Evolutionary conservation across 202 grass and related monocot species (phyloP).

Genomic region (Schoenoplectus tabernaemontani): DNA sequence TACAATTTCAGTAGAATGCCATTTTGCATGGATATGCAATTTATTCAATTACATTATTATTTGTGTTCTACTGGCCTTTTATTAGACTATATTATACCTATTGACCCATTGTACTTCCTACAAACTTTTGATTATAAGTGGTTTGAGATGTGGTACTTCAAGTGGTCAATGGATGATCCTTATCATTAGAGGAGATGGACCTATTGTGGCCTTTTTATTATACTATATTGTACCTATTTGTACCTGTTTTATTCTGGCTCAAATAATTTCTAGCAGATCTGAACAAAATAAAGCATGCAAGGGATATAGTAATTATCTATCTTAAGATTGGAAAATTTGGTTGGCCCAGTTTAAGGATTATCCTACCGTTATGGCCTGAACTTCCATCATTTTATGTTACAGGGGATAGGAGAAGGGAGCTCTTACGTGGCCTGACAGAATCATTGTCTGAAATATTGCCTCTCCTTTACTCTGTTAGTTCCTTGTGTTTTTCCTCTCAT

Average conservation of each 20-base stretch:
- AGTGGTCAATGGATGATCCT: no score
- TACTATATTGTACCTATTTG: background rate
- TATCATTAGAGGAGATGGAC: no score
- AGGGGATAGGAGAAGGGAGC: constrained; percentile 78
- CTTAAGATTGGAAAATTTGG: background rate
- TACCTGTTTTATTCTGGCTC: background rate
- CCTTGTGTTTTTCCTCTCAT: background rate
- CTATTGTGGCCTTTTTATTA: no score
- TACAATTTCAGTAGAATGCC: background rate
- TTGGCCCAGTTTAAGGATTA: background rate
- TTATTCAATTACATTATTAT: background rate
- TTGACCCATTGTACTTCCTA: no score
- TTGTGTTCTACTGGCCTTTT: background rate
- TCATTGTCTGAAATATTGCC: constrained; percentile 80
- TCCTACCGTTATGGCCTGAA: constrained; percentile 14
- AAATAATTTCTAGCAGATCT: background rate
- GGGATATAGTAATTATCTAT: background rate
- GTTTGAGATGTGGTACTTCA: no score
- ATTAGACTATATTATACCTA: no score
- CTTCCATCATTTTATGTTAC: constrained; percentile 23
- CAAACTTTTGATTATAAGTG: no score
- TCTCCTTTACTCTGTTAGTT: constrained; percentile 83
- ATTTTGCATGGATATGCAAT: background rate
- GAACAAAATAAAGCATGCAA: background rate
- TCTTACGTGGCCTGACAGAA: constrained; percentile 88